These are phyloP conservation scores for Plasmodium blacklocki DNA, from an alignment of 169 alveolate genomes.

Conservation along the genomic window DNA sequence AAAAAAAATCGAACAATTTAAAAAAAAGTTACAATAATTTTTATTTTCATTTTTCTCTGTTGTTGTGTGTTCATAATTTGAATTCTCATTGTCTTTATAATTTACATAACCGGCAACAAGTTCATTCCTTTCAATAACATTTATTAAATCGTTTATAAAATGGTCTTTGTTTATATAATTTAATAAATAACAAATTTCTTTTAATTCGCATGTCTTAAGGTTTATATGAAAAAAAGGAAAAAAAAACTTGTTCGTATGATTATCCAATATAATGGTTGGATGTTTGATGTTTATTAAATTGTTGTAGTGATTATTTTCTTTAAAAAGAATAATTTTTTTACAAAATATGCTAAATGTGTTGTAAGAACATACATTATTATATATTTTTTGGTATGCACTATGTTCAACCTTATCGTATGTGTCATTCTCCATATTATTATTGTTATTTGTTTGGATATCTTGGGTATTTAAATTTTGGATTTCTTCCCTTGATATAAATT, in stretches of 20 bases:
- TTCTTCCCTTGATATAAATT: not conserved
- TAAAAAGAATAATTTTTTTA: conserved; percentile 8
- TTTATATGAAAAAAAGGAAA: conserved; percentile 21
- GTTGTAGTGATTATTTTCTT: conserved; percentile 7
- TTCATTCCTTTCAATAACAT: conserved; percentile 1
- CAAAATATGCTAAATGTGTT: not conserved
- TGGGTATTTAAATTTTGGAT: not conserved
- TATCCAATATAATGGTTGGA: conserved; percentile 16
- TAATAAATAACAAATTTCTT: conserved; percentile 16
- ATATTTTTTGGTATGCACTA: not conserved
- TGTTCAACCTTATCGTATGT: not conserved
- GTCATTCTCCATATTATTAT: not conserved
- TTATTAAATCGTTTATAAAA: conserved; percentile 34
- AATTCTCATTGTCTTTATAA: not conserved
- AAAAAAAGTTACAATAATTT: not conserved
- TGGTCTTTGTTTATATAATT: not conserved
- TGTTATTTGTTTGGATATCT: not conserved
- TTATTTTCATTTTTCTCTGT: not conserved
- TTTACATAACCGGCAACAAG: too few species aligned
- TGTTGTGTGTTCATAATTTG: not conserved
- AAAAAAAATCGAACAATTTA: conserved; percentile 11
- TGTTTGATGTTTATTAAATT: conserved; percentile 25
- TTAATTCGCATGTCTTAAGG: conserved; percentile 31
- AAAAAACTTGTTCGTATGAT: not conserved
- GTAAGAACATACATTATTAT: not conserved